Conservation (phyloP, 768 basidiomycete genomes). For the Mycena capillaripes region DNA sequence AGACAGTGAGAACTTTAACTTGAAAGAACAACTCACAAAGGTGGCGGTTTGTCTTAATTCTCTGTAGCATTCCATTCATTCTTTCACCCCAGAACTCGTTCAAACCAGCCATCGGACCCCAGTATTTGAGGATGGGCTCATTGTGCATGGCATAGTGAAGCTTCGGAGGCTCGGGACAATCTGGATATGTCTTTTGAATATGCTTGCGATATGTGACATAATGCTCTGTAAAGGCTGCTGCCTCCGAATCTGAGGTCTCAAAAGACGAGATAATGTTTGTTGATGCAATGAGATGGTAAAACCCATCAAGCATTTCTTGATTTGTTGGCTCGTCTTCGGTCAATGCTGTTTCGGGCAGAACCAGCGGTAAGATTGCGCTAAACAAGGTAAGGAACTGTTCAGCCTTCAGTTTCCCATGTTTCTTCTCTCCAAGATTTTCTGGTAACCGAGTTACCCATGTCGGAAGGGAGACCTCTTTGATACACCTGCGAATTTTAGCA, state of each 20-base stretch:
- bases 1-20: neutral
- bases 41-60: constrained; percentile 25
- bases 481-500: constrained; percentile 6
- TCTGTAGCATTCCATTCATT: constrained; percentile 26
- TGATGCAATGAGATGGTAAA: constrained; percentile 22
- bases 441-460: constrained; percentile 32
- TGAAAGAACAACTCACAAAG: constrained; percentile 5
- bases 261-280: constrained; percentile 36
- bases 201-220: constrained; percentile 23
- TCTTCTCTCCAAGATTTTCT: constrained; percentile 35
- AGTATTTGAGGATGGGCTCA: too few relatives aligned
- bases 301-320: constrained; percentile 14
- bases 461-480: too few relatives aligned
- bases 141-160: too few relatives aligned
- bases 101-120: too few relatives aligned
- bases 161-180: constrained; percentile 15
- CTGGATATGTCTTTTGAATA: constrained; percentile 13
- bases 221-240: constrained; percentile 17
- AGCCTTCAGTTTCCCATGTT: constrained; percentile 40
- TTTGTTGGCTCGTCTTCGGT: neutral
- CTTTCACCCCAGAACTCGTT: constrained; percentile 35
- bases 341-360: constrained; percentile 28
- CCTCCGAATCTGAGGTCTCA: constrained; percentile 19
- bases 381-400: constrained; percentile 35
- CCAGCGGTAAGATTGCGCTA: constrained; percentile 32